Evolutionary conservation across 2,329 filamentous ascomycete genomes (phyloP).

Genomic region (Cercospora berteroae): DNA sequence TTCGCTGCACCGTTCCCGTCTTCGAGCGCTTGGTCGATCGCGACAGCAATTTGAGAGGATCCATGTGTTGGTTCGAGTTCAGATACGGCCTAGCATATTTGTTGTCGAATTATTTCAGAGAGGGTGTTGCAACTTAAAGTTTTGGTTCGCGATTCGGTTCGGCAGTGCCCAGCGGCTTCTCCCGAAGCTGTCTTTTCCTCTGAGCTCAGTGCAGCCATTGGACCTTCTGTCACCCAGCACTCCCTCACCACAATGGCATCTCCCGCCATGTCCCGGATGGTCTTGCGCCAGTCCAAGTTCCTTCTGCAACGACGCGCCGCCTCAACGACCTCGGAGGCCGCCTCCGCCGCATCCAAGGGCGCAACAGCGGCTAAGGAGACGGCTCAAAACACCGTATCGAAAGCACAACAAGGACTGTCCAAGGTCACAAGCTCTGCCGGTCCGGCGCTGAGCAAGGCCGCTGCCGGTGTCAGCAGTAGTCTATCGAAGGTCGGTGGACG

Average conservation of each 20-base stretch:
- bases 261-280: conserved; percentile 46
- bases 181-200: too few relatives aligned
- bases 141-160: too few relatives aligned
- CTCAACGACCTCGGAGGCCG: conserved; percentile 50
- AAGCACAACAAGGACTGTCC: conserved; percentile 79
- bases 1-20: conserved; percentile 40
- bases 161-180: too few relatives aligned
- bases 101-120: background rate
- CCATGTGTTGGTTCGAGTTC: conserved; percentile 49
- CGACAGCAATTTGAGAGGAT: conserved; percentile 71
- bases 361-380: conserved; percentile 47
- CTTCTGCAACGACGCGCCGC: conserved; percentile 49
- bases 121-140: background rate
- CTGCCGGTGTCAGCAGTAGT: conserved; percentile 63
- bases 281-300: conserved; percentile 46
- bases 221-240: conserved; percentile 19
- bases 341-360: conserved; percentile 41
- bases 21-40: conserved; percentile 62
- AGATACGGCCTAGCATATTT: background rate
- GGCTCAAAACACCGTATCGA: conserved; percentile 44
- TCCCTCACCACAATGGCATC: conserved; percentile 44
- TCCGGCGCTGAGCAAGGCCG: conserved; percentile 70
- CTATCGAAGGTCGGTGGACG: conserved; percentile 78
- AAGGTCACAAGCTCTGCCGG: conserved; percentile 78
- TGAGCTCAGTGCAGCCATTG: too few relatives aligned